Evolutionary conservation across 169 alveolate species (phyloP).

Genomic region (Plasmodium malariae): DNA sequence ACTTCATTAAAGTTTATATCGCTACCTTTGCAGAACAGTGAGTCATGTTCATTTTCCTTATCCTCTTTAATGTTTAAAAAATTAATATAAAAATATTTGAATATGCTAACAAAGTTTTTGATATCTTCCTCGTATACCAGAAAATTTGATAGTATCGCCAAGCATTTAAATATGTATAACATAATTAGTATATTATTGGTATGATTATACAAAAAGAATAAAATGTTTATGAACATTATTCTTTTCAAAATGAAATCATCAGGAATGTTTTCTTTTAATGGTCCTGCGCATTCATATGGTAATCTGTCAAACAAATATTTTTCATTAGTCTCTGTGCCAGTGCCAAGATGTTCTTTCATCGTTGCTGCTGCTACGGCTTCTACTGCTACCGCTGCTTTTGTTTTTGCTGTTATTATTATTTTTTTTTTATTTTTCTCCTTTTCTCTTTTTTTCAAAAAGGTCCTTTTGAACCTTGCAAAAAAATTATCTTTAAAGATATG

Average conservation of each 20-base stretch:
- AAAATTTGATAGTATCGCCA: slow-evolving; percentile 13
- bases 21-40: background rate
- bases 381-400: background rate
- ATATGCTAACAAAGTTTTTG: slow-evolving; percentile 8
- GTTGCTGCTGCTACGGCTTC: too few species aligned
- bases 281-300: background rate
- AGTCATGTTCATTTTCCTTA: background rate
- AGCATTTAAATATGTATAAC: slow-evolving; percentile 11
- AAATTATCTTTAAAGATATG: background rate
- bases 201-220: slow-evolving; percentile 39
- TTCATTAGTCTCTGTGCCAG: background rate
- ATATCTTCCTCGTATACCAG: slow-evolving; percentile 36
- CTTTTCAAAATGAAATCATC: slow-evolving; percentile 12
- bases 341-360: background rate
- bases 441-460: background rate
- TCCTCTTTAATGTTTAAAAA: background rate
- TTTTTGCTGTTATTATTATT: slow-evolving; percentile 11
- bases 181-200: background rate
- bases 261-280: slow-evolving; percentile 17
- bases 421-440: too few species aligned
- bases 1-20: background rate
- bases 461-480: slow-evolving; percentile 8
- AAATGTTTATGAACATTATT: slow-evolving; percentile 37
- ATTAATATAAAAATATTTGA: slow-evolving; percentile 8
- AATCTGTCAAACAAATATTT: background rate